Evolutionary conservation across 768 basidiomycete species (phyloP), one percentile per base, ranked within the genome.

Genomic region (Glaciozyma antarctica): DNA sequence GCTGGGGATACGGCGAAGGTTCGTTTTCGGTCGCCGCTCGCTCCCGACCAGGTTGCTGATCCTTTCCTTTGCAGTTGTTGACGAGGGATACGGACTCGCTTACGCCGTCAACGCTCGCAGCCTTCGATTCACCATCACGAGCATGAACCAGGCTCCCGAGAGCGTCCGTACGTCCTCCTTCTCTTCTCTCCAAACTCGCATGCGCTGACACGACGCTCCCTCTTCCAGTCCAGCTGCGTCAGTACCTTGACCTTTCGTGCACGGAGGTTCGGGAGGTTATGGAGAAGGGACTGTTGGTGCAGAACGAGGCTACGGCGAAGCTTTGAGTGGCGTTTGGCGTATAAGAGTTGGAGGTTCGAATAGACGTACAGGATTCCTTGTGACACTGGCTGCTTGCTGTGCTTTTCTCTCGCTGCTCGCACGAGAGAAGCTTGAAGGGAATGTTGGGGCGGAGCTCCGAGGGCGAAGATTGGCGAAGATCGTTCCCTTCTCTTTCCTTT

Each of bases 1-100:
- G 91, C 26, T 98, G 94, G 94, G 95, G 94, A 19, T 97, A 97
- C 75, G 91, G 92, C 12, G 90, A 94, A 82, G 88, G 88, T 89
- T 64, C 69, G 82, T 76, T 30, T 63, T 28, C 38, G 44, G 66
- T 45, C 21, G 43, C 22, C 52, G 17, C 47, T 51, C 66, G 32
- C 32, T 59, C 21, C 24, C 26, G 45, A 15, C 10, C 28, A 5
- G n/a, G 4, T 19, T 38, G 28, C 41, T 62, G 47, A 32, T 56
- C 16, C 21, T 43, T 12, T 56, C 16, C 16, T 44, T 28, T 34
- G 24, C 44, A 51, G 70, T 71, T 45, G 56, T 67, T 52, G 64
- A 68, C 56, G 71, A 67, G 38, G 71, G 70, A 8, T 71, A 71
- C 65, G 70, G 70, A 9, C 65, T 68, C 32, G 65, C 70, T 41